These are phyloP conservation scores for Penicillium ucsense DNA, from an alignment of 495 filamentous ascomycete genomes.

Conservation along the genomic window DNA sequence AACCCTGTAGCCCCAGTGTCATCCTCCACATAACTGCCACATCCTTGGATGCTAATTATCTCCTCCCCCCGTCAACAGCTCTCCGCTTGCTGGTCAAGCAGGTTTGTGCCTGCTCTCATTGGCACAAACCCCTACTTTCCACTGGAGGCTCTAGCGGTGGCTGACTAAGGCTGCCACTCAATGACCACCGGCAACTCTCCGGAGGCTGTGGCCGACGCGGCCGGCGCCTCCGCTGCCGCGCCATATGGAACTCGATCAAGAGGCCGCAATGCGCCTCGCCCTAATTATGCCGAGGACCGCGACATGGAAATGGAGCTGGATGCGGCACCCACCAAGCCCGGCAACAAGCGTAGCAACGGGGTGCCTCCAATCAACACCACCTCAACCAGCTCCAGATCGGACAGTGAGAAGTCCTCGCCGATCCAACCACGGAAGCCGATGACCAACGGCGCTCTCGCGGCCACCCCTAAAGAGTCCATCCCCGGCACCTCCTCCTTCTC, in stretches of 20 bases:
- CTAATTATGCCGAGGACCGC: conserved; percentile 95
- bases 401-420: conserved; percentile 35
- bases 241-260: conserved; percentile 95
- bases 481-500: conserved; percentile 57
- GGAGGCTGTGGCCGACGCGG: conserved; percentile 31
- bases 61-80: conserved; percentile 3
- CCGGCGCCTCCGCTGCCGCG: conserved; percentile 42
- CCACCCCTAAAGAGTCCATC: conserved; percentile 42
- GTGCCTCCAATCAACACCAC: conserved; percentile 14
- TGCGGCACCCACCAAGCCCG: conserved; percentile 37
- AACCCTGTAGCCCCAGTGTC: neutral
- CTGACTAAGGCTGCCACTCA: conserved; percentile 34
- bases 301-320: conserved; percentile 82
- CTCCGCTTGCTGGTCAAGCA: neutral
- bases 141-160: conserved; percentile 8
- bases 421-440: conserved; percentile 35
- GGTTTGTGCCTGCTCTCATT: no score
- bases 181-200: conserved; percentile 44
- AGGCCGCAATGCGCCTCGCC: conserved; percentile 74
- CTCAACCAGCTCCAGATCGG: conserved; percentile 25
- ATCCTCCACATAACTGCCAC: neutral
- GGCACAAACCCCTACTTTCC: no score
- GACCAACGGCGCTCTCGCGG: conserved; percentile 20
- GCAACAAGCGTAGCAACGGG: conserved; percentile 29
- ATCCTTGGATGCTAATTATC: no score